Base-by-base conservation (phyloP, 2,329 filamentous ascomycete genomes). In the Zasmidium citrigriseum region DNA sequence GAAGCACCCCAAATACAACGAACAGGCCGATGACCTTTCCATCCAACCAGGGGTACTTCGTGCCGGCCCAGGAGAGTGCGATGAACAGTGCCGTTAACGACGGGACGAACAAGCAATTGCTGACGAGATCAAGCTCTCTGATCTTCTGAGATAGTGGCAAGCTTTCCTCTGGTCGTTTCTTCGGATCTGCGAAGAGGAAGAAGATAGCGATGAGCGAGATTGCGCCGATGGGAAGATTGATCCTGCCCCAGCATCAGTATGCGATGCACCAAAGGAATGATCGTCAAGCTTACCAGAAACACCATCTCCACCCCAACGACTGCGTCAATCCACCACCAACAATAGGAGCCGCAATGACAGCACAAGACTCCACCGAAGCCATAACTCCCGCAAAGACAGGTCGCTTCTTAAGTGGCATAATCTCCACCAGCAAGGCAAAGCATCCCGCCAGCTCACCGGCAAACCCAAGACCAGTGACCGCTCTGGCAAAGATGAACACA, bases 321-420 rank as follows among this genome's bases (percentile, higher is more conserved):
- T 76, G 64, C 18, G 70, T 75, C 16, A 76, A 57, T 12, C 66
- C 69, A 41, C 73, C 75, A 12, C 75, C 75, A 7, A 77, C 53
- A 10, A 73, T 51, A 7, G 75, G 73, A 4, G 67, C 70, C 14
- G 59, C 27, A 27, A 74, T 62, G 3, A 64, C 63, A 1, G 68
- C 68, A 9, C 73, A 24, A 3, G 63, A 64, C 53, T 72, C 67
- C 12, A 72, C 57, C 45, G 58, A 64, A 1, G 62, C 66, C 34
- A 67, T 48, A 10, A 74, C 50, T 4, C 68, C 67, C 3, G 59
- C 56, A 47, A 64, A 65, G 23, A 71, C 14, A 0, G 74, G 68
- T 2, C 73, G 62, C 46, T 64, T 69, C 22, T 62, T 55, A 0
- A 74, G 54, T 0, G 72, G 72, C 10, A 70, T 34, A 18, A 61